Conservation (phyloP, 495 filamentous ascomycete genomes). For the Penicillium nucicola region DNA sequence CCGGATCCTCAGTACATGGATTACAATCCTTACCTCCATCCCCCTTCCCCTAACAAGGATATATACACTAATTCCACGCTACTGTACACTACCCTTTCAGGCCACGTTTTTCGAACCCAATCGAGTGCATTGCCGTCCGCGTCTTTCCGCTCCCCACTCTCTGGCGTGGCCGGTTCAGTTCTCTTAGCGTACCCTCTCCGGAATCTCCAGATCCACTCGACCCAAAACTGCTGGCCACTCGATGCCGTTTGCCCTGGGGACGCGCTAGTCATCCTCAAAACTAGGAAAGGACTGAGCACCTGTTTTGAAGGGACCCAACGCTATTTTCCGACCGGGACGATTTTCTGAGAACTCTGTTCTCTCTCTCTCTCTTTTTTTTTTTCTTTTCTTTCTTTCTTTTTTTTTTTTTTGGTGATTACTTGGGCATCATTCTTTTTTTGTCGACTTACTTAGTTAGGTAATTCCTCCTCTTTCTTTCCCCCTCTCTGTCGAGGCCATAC, state of each 20-base stretch:
- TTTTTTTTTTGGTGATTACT: conserved; percentile 1
- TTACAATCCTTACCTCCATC: too few relatives aligned
- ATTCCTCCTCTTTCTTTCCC: neutral
- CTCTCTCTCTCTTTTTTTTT: too few relatives aligned
- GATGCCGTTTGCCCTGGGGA: conserved; percentile 22
- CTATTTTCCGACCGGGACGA: conserved; percentile 10
- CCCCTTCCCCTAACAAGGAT: too few relatives aligned
- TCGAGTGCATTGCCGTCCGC: conserved; percentile 44
- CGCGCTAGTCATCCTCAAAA: conserved; percentile 20
- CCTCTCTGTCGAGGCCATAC: neutral
- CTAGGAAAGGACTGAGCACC: conserved; percentile 25
- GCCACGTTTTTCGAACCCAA: conserved; percentile 43
- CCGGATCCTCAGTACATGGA: too few relatives aligned
- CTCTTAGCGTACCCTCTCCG: conserved; percentile 17
- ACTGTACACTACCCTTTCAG: conserved; percentile 11
- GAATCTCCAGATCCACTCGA: conserved; percentile 14
- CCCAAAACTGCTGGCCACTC: conserved; percentile 26
- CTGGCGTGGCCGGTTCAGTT: conserved; percentile 11
- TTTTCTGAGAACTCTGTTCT: conserved; percentile 16
- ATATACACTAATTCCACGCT: conserved; percentile 1
- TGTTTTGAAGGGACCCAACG: conserved; percentile 5
- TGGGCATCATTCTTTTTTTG: neutral
- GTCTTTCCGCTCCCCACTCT: conserved; percentile 34
- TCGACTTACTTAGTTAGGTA: too few relatives aligned
- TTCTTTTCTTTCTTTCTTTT: conserved; percentile 7